Percentiles rank a stretch among this genome's conserved stretches.
Conservation (phyloP, 2,329 filamentous ascomycete genomes). For the Drechmeria coniospora region DNA sequence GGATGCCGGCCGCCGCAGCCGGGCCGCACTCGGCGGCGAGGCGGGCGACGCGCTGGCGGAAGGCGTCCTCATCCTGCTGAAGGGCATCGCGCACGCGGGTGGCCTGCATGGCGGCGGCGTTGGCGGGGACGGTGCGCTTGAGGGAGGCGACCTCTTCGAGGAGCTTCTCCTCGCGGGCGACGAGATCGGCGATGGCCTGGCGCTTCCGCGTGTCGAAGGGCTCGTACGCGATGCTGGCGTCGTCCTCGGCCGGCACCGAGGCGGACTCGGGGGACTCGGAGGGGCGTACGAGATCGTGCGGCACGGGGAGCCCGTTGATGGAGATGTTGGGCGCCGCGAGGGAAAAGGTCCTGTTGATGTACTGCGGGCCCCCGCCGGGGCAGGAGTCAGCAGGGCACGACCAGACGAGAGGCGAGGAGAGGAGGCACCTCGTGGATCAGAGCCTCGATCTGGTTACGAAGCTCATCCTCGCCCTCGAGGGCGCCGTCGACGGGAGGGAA, state of each 20-base stretch:
- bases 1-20: conserved; percentile 8
- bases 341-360: conserved; percentile 44
- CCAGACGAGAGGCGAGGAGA: neutral
- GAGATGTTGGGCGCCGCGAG: conserved; percentile 43
- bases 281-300: conserved; percentile 12
- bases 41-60: conserved; percentile 15
- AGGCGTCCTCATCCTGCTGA: conserved; percentile 29
- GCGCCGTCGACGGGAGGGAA: conserved; percentile 46
- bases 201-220: conserved; percentile 45
- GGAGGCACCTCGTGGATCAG: conserved; percentile 39
- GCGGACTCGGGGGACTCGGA: no score
- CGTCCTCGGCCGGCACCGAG: neutral
- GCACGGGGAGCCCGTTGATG: conserved; percentile 44
- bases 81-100: conserved; percentile 23
- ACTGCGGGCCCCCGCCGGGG: conserved; percentile 23
- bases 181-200: conserved; percentile 42
- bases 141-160: conserved; percentile 46
- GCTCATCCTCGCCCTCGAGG: conserved; percentile 33
- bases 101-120: conserved; percentile 27
- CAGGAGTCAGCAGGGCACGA: neutral
- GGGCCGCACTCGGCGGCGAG: conserved; percentile 7
- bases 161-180: conserved; percentile 46
- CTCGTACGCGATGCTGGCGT: conserved; percentile 28
- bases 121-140: conserved; percentile 36
- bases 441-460: conserved; percentile 42